Conservation (phyloP, 805 yeast genomes). For the Barnettozyma botsteinii region DNA sequence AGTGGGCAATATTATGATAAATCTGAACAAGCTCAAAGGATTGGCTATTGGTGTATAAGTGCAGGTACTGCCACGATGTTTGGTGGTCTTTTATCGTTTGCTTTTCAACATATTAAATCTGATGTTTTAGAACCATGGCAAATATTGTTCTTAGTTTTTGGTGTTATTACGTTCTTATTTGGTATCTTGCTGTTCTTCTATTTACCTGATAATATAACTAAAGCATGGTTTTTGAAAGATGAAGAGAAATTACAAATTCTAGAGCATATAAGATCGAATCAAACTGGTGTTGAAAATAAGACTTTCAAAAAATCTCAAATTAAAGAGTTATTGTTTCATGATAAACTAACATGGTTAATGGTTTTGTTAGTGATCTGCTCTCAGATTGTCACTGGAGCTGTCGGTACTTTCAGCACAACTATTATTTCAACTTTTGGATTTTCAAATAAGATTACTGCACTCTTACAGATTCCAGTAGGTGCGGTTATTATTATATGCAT, state of each 20-base stretch:
- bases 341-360: conserved; percentile 41
- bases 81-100: conserved; percentile 42
- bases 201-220: conserved; percentile 45
- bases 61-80: conserved; percentile 44
- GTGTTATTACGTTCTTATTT: conserved; percentile 42
- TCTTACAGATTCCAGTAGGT: conserved; percentile 51
- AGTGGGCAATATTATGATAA: conserved; percentile 56
- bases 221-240: conserved; percentile 27
- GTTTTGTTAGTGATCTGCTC: conserved; percentile 35
- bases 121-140: conserved; percentile 46
- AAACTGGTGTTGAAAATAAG: conserved; percentile 43
- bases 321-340: conserved; percentile 36
- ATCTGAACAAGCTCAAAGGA: conserved; percentile 44
- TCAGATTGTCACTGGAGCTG: conserved; percentile 44
- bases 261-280: conserved; percentile 36
- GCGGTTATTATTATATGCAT: conserved; percentile 39
- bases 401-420: conserved; percentile 20
- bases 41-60: conserved; percentile 49
- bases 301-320: conserved; percentile 37
- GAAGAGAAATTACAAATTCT: conserved; percentile 35
- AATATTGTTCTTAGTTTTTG: conserved; percentile 50
- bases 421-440: conserved; percentile 17
- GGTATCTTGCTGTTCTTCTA: conserved; percentile 37
- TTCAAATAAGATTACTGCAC: conserved; percentile 32
- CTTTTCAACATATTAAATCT: conserved; percentile 44